phyloP scores from a whole-genome alignment of 345 rosid genomes.

The Psidium guajava region DNA sequence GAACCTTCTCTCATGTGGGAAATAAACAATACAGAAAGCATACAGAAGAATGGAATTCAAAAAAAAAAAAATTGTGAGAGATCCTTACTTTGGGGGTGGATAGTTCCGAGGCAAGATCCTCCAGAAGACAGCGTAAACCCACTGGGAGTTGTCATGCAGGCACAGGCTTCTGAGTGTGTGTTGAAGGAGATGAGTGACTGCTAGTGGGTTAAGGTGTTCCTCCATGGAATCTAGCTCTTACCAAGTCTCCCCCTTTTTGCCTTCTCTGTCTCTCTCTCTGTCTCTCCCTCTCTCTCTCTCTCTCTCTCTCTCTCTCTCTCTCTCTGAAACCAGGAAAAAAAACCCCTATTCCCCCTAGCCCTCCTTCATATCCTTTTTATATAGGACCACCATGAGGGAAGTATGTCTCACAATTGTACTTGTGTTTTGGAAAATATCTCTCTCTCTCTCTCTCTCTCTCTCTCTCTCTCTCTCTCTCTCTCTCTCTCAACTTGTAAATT shows the following conservation, averaged over 20 bases:
- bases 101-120: conserved; percentile 97
- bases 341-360: conserved; percentile 27
- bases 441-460: neutral
- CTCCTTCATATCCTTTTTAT: conserved; percentile 15
- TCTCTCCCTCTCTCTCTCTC: neutral
- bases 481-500: neutral
- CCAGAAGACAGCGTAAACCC: conserved; percentile 99
- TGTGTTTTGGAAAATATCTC: neutral
- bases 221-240: conserved; percentile 35
- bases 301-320: neutral
- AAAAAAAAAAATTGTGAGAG: too few species aligned
- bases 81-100: conserved; percentile 94
- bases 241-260: neutral
- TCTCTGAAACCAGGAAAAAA: conserved; percentile 28
- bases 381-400: conserved; percentile 28
- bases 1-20: neutral
- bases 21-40: neutral
- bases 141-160: conserved; percentile 74
- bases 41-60: neutral
- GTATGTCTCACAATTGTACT: neutral
- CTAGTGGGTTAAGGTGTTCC: conserved; percentile 73
- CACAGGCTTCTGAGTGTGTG: conserved; percentile 91
- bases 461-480: neutral
- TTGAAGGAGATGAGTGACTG: conserved; percentile 94
- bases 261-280: neutral